These are phyloP conservation scores for Entoloma clypeatum DNA, from an alignment of 1,284 basidiomycete genomes.

Conservation along the genomic window DNA sequence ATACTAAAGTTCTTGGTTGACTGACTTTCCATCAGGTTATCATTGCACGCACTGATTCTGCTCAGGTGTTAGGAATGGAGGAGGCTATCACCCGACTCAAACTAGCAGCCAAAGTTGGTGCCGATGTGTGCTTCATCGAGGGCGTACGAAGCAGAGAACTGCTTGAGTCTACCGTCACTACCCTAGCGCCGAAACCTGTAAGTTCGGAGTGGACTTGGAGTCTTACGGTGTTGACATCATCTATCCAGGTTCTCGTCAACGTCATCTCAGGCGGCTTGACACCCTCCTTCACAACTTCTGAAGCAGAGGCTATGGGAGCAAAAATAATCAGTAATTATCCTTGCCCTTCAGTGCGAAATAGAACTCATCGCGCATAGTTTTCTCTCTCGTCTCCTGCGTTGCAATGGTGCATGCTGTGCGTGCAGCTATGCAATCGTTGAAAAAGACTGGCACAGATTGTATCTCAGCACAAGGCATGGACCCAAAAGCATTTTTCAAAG, in stretches of 20 bases:
- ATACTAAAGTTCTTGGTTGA: neutral
- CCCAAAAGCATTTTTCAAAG: slow-evolving; percentile 70
- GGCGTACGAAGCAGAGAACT: slow-evolving; percentile 71
- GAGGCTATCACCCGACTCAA: slow-evolving; percentile 69
- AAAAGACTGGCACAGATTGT: slow-evolving; percentile 74
- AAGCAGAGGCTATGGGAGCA: slow-evolving; percentile 66
- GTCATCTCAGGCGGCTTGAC: slow-evolving; percentile 75
- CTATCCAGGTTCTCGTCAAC: slow-evolving; percentile 58
- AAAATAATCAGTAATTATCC: slow-evolving; percentile 66
- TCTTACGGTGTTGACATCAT: slow-evolving; percentile 19
- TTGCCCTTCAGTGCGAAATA: neutral
- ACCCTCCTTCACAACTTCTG: slow-evolving; percentile 63
- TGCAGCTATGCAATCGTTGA: slow-evolving; percentile 67
- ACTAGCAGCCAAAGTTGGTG: slow-evolving; percentile 70
- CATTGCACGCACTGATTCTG: slow-evolving; percentile 81
- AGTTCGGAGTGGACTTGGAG: slow-evolving; percentile 18
- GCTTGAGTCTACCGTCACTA: slow-evolving; percentile 58
- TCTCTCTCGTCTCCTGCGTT: slow-evolving; percentile 67
- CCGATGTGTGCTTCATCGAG: slow-evolving; percentile 84
- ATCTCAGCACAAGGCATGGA: slow-evolving; percentile 69
- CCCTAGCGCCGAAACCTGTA: slow-evolving; percentile 67
- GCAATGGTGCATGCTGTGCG: slow-evolving; percentile 70
- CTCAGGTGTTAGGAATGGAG: slow-evolving; percentile 78
- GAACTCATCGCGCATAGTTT: slow-evolving; percentile 38
- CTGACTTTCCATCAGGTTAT: slow-evolving; percentile 46